Percentiles rank a stretch among this genome's conserved stretches.
Evolutionary conservation across 2,329 filamentous ascomycete species (phyloP).

Genomic region (Phialocephala subalpina): DNA sequence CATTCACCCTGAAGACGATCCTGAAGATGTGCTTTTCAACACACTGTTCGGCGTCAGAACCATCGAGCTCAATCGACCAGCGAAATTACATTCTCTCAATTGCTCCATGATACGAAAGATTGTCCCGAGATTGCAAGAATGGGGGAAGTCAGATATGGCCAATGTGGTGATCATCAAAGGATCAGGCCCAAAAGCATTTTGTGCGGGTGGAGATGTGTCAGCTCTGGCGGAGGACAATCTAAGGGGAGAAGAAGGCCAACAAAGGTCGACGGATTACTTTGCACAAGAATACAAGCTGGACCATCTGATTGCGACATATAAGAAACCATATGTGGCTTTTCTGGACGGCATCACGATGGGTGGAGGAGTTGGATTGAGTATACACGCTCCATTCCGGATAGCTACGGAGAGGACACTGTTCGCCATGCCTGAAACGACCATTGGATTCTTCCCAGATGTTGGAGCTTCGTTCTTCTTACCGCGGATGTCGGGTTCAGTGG

Average conservation of each 20-base stretch:
- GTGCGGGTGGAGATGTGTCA: slow-evolving; percentile 90
- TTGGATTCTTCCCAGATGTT: slow-evolving; percentile 98
- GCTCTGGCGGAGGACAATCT: slow-evolving; percentile 79
- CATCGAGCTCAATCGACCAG: slow-evolving; percentile 92
- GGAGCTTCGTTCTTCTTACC: slow-evolving; percentile 96
- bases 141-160: slow-evolving; percentile 93
- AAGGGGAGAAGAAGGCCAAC: slow-evolving; percentile 72
- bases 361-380: slow-evolving; percentile 90
- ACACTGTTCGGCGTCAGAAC: slow-evolving; percentile 88
- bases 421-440: slow-evolving; percentile 98
- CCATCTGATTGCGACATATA: slow-evolving; percentile 92
- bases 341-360: slow-evolving; percentile 99
- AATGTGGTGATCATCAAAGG: slow-evolving; percentile 95
- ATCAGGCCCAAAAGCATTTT: slow-evolving; percentile 84
- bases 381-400: slow-evolving; percentile 95
- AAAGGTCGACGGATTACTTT: slow-evolving; percentile 85
- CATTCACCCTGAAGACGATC: slow-evolving; percentile 66
- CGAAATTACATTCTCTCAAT: slow-evolving; percentile 91
- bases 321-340: slow-evolving; percentile 91
- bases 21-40: slow-evolving; percentile 92
- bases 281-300: slow-evolving; percentile 95
- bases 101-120: slow-evolving; percentile 97
- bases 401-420: slow-evolving; percentile 96
- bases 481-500: slow-evolving; percentile 83
- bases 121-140: slow-evolving; percentile 86